Base-by-base conservation (phyloP, 169 alveolate genomes). In the Eimeria necatrix region DNA sequence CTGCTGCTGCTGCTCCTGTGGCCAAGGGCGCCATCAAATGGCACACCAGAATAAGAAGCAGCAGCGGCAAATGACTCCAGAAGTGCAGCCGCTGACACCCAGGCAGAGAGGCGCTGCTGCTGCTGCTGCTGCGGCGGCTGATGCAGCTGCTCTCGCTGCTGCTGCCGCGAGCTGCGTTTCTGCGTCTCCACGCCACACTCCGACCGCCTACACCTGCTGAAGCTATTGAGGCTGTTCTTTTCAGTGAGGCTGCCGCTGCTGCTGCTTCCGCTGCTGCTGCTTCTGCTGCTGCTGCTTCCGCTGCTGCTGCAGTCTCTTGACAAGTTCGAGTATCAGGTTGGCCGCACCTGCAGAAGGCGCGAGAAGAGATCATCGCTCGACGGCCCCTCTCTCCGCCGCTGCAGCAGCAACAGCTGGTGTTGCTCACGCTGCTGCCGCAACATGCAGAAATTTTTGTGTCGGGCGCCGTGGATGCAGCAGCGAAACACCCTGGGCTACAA, bases 1-100 rank as follows among this genome's bases (percentile, higher is more conserved):
- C 85, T 32, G 85, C 85, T 74, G n/a, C 56, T 74, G 85, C 85
- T 74, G 85, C 85, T 46, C 20, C 56, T 74, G 51, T 20, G 20
- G 7, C 80, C n/a, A 68, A 8, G 12, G 80, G 14, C 16, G 80
- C 80, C 32, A 8, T 22, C 32, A n/a, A 32, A 32, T 32, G 41
- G 41, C 41, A 32, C 41, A 32, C 41, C 41, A 32, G 41, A 32
- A 32, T 32, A 32, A 32, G 41, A 2, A 32, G 41, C 41, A 32
- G 41, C 2, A 32, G 2, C 0, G 41, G 41, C 41, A 32, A 32
- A 32, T 0, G 41, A 32, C 41, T 32, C 41, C 41, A 32, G 41
- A 32, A 32, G 41, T 32, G 41, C 41, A 32, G 41, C 41, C 41
- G 41, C 41, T 32, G 0, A 32, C 41, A 2, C 41, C 41, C 41